Evolutionary conservation across 345 rosid species (phyloP), one percentile per base, ranked within the genome.

Genomic region (Eucalyptus decipiens): DNA sequence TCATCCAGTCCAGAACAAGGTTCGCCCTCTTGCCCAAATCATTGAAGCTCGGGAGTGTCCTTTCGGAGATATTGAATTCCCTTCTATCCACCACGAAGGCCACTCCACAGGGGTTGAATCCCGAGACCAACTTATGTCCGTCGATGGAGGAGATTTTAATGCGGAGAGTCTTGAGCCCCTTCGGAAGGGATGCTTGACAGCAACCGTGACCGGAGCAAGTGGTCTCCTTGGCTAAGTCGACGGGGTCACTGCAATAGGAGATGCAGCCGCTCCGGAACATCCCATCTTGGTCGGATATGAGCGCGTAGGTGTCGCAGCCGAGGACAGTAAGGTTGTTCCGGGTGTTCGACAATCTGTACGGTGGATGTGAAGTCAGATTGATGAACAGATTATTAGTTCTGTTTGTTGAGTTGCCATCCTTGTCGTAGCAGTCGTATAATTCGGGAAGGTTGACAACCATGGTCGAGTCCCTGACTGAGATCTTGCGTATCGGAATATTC

Each of bases 361-460:
- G 60, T 3, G 60, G 60, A 54, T 19, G 2, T 54, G 60, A 8
- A 54, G 60, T 1, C 4, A 54, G 26, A 54, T 21, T 2, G 26
- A 54, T 54, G 60, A 21, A 3, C 60, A 54, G 60, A 54, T 54
- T 0, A 3, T 1, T 5, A 2, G 0, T 54, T 21, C 2, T 21
- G 26, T 54, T 54, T 54, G 2, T 4, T 21, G 26, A 4, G 11
- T 3, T 0, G 26, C 5, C 60, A 54, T 3, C 5, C 60, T 3
- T 1, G 5, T 8, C 10, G 60, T 54, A 21, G 60, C 60, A 54
- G 11, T 54, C 60, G 11, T 54, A 54, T 54, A 21, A 1, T 58
- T 58, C 65, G n/a, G 65, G 65, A 14, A 24, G 65, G 65, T 1
- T 58, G 6, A 58, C 65, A 2, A 58, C 65, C 65, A 58, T 58